Evolutionary conservation across 2,329 filamentous ascomycete species (phyloP), one percentile per base, ranked within the genome.

Genomic region (Microcera coccophila): DNA sequence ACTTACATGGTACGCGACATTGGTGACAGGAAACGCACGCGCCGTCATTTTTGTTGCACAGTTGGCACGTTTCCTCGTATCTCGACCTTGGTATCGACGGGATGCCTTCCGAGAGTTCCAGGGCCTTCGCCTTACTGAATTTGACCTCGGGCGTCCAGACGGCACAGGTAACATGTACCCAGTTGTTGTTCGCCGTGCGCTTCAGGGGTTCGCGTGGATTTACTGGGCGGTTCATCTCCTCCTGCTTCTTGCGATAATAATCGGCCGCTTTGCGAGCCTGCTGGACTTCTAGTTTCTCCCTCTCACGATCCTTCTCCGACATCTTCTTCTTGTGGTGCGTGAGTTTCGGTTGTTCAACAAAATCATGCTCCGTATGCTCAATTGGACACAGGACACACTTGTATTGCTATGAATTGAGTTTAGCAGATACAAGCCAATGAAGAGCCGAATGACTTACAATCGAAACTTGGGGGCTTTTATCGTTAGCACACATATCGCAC

Each of bases 401-500:
- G 65, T 97, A 97, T 60, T 85, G 82, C 84, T 86, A 53, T 24
- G 18, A 31, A 22, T 22, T n/a, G 8, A 8, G 29, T 9, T 32
- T n/a, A 17, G 12, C 9, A 9, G 15, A 15, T 32, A n/a, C 29
- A 32, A 5, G 29, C 29, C 24, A 32, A 8, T 8, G 8, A 14
- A 32, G n/a, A 16, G 14, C 16, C 12, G 3, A 26, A 14, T 20
- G 45, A 73, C 82, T 75, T 74, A 87, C 85, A 44, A 94, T 91
- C n/a, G 93, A 96, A 34, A 95, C 84, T 53, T 88, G 83, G 4
- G 91, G 90, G 58, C 85, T 91, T 63, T 90, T 89, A 62, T 98
- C 93, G 60, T 98, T 98, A 28, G 82, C 75, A 66, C 93, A 98
- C 79, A 90, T 95, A 66, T 97, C 93, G 65, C 93, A 98, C 31